Base-by-base conservation (phyloP, 352 stramenopile species). In the Phytopythium ostracodes region DNA sequence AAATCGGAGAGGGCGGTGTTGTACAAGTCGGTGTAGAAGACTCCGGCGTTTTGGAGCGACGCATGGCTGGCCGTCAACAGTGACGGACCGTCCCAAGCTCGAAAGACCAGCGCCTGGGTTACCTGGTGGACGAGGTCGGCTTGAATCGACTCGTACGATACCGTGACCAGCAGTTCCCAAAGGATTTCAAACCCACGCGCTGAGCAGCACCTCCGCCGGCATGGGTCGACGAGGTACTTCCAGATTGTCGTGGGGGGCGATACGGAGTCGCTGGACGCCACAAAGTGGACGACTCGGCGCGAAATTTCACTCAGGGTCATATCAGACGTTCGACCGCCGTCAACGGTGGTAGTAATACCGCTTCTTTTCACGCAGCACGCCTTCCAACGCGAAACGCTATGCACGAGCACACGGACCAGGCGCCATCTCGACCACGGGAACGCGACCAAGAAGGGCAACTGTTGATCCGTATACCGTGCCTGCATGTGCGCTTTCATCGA, bases 341-440 rank as follows among this genome's bases (percentile, higher is more conserved):
- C 15, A 31, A 15, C 38, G 1, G 24, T 35, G 3, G 46, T 4
- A 12, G 22, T 6, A 5, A 17, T 5, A 8, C 9, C 20, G 15
- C 9, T 8, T 17, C 35, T 60, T 33, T 53, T 25, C 2, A 31
- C 17, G 11, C 18, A 38, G 17, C 50, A 43, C 1, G n/a, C 53
- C 33, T 72, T 76, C 79, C 79, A 89, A 11, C 79, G 66, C 10
- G 71, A 62, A 7, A 70, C 50, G 0, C 67, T 73, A 35, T 88
- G 77, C 1, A 89, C 15, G 7, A 81, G 14, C 0, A 67, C 69
- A 17, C 79, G 76, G 5, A 89, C 44, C 11, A 54, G 67, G 49
- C 67, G 66, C 79, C 79, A 89, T 36, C 68, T 80, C 0, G 79
- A 89, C n/a, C 18, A 53, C 11, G 79, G 76, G 35, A 75, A 85